These are phyloP conservation scores for Volvariella surrecta DNA, from an alignment of 1,284 basidiomycete species.

Conservation along the genomic window DNA sequence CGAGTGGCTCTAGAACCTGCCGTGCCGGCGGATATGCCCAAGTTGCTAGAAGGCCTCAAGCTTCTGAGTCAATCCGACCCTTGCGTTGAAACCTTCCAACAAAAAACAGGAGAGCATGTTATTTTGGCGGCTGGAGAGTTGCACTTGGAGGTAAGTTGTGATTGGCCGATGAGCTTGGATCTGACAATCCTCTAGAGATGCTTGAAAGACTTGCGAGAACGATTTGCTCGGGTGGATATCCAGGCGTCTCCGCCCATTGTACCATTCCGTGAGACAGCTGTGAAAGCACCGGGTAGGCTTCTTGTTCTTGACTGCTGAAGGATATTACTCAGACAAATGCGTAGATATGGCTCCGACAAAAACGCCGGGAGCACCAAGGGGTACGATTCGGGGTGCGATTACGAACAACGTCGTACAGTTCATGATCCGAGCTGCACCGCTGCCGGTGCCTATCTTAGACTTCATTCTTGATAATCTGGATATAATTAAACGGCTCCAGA, in stretches of 20 bases:
- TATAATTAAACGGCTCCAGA: conserved; percentile 45
- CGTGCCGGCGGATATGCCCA: conserved; percentile 88
- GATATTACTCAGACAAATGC: conserved; percentile 10
- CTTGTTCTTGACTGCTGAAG: conserved; percentile 3
- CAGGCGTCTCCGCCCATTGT: conserved; percentile 95
- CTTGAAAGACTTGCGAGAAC: conserved; percentile 88
- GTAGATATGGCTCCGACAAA: conserved; percentile 87
- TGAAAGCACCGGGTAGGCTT: conserved; percentile 63
- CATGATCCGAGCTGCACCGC: conserved; percentile 73
- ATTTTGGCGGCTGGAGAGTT: conserved; percentile 95
- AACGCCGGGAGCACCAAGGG: conserved; percentile 63
- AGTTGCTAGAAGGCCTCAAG: conserved; percentile 82
- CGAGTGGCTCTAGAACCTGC: conserved; percentile 91
- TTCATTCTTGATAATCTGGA: conserved; percentile 76
- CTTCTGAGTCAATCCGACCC: conserved; percentile 94
- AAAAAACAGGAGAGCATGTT: conserved; percentile 96
- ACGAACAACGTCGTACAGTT: conserved; percentile 75
- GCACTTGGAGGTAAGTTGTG: conserved; percentile 74
- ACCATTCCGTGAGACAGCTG: conserved; percentile 93
- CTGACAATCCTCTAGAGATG: conserved; percentile 57
- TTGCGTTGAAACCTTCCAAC: conserved; percentile 95
- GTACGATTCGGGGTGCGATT: conserved; percentile 69
- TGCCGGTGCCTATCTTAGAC: conserved; percentile 43
- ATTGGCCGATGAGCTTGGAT: conserved; percentile 3
- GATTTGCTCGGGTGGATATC: conserved; percentile 91